Percentiles rank a stretch among this genome's conserved stretches.
phyloP scores from a whole-genome alignment of 1,139 yeast species.

The Diutina siamensis region DNA sequence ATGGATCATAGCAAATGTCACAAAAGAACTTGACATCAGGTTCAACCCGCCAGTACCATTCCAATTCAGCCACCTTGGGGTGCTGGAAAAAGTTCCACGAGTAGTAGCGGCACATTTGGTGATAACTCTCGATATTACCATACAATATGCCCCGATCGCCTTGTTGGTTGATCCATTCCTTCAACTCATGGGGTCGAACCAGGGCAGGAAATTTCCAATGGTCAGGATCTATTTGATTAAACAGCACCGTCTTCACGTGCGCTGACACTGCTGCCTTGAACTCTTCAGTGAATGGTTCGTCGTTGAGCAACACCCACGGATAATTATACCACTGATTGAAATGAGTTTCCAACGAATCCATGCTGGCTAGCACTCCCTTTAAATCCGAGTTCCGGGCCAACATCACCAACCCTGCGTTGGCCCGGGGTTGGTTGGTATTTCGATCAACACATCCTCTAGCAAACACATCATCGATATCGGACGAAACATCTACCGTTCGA shows the following conservation, averaged over 20 bases:
- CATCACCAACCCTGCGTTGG: slow-evolving; percentile 12
- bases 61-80: slow-evolving; percentile 50
- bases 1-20: slow-evolving; percentile 86
- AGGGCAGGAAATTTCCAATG: slow-evolving; percentile 11
- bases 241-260: slow-evolving; percentile 10
- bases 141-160: slow-evolving; percentile 76
- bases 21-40: slow-evolving; percentile 85
- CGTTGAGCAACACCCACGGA: slow-evolving; percentile 5
- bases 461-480: neutral
- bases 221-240: slow-evolving; percentile 9
- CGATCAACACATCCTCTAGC: neutral
- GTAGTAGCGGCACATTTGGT: slow-evolving; percentile 64
- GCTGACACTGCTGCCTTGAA: slow-evolving; percentile 9
- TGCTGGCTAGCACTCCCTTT: neutral
- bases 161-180: slow-evolving; percentile 52
- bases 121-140: slow-evolving; percentile 67
- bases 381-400: slow-evolving; percentile 3
- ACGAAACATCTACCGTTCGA: neutral
- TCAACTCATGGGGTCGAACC: slow-evolving; percentile 19
- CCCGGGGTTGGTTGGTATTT: slow-evolving; percentile 6
- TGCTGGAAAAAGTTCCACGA: slow-evolving; percentile 73
- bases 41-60: slow-evolving; percentile 94
- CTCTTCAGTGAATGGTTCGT: slow-evolving; percentile 9
- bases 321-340: slow-evolving; percentile 6
- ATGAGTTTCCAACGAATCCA: neutral